phyloP scores from a whole-genome alignment of 2,329 filamentous ascomycete genomes.

The Talaromyces sp. region DNA sequence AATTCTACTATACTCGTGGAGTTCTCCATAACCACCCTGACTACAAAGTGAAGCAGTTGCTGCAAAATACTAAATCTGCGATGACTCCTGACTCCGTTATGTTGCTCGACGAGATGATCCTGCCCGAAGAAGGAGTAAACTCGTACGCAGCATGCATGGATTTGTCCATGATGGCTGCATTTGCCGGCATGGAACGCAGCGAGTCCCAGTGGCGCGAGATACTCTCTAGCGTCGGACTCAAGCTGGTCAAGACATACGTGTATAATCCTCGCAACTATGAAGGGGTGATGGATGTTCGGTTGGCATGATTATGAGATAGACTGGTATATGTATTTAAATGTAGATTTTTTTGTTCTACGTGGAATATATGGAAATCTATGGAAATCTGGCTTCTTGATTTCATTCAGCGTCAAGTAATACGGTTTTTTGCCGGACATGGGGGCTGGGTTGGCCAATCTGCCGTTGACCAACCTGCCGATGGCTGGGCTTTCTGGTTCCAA shows the following conservation, averaged over 20 bases:
- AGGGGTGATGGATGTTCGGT: not conserved
- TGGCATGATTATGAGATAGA: not conserved
- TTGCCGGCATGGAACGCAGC: slow-evolving; percentile 31
- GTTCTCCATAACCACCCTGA: slow-evolving; percentile 1
- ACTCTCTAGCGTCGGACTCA: not conserved
- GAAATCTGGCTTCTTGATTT: not conserved
- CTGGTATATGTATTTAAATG: no score
- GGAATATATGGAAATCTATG: not conserved
- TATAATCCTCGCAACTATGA: not conserved
- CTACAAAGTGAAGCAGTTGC: not conserved
- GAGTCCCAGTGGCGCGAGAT: slow-evolving; percentile 25
- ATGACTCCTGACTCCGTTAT: slow-evolving; percentile 24
- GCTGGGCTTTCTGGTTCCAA: no score
- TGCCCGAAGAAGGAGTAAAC: slow-evolving; percentile 27
- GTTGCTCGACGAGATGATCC: slow-evolving; percentile 40
- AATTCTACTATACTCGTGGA: slow-evolving; percentile 2
- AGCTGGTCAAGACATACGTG: not conserved
- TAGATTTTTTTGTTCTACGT: not conserved
- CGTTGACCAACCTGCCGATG: not conserved
- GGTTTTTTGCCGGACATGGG: not conserved
- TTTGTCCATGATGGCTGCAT: slow-evolving; percentile 30
- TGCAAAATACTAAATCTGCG: not conserved
- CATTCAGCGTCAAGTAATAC: not conserved
- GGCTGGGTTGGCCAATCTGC: not conserved
- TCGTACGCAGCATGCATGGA: slow-evolving; percentile 28